Evolutionary conservation across 352 stramenopile genomes (phyloP), one percentile per base, ranked within the genome.

Genomic region (Phytophthora europaea): DNA sequence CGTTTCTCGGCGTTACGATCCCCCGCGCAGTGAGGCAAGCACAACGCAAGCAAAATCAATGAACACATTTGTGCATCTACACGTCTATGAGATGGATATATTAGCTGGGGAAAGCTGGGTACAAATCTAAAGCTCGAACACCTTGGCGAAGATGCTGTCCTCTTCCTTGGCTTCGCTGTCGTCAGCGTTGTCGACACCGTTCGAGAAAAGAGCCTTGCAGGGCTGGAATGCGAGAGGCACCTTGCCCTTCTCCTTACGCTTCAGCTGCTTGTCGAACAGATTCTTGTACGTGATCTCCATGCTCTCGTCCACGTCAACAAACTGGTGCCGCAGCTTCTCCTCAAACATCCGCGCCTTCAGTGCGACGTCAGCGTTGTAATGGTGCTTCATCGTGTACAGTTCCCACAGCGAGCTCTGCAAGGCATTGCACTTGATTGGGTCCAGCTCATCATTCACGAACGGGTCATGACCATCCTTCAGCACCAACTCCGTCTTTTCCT

Each of bases 381-480:
- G 97, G 23, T 93, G 77, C 76, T 95, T 93, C 78, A 99, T 93
- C 16, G 94, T 97, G 58, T 90, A 82, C 33, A 99, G 78, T 81
- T 99, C 97, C 97, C 97, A 99, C 34, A 99, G 76, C 36, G 92
- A 98, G 61, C 90, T 98, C 81, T 98, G 92, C 63, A 99, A 78
- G 6, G 91, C 90, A 64, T 92, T 84, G 63, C 83, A 85, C 72
- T 90, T 84, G 33, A 84, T 73, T 26, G 89, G 90, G 60, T 97
- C 89, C 28, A 82, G 71, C 67, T 89, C 84, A 20, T 92, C 84
- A 54, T 78, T 90, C 61, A 86, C 61, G 70, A 94, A 97, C 67
- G 90, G 90, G 56, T 97, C 91, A 67, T 93, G 75, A 13, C 87
- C 87, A 59, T 94, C 79, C 80, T 93, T 90, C 50, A 94, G 65